Conservation (phyloP, 2,329 filamentous ascomycete genomes). For the Aspergillus sp. region DNA sequence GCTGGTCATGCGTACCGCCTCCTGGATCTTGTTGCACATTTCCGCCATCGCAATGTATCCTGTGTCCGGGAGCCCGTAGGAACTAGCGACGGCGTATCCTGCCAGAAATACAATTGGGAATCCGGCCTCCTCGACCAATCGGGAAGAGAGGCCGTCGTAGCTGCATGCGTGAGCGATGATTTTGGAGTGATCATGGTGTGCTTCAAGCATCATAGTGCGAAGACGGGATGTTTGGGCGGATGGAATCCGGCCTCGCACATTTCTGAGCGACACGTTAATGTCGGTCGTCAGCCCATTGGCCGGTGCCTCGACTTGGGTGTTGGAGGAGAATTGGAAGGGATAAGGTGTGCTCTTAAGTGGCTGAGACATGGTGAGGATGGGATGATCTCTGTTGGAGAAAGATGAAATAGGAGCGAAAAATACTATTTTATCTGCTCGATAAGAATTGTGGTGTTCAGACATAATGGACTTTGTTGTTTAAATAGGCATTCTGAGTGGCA, state of each 20-base stretch:
- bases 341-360: neutral
- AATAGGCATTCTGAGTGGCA: too few species aligned
- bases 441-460: too few species aligned
- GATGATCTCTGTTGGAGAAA: too few species aligned
- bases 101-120: slow-evolving; percentile 49
- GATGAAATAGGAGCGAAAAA: too few species aligned
- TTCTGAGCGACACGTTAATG: slow-evolving; percentile 20
- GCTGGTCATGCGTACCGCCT: slow-evolving; percentile 37
- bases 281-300: neutral
- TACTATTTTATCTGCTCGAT: too few species aligned
- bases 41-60: slow-evolving; percentile 52
- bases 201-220: slow-evolving; percentile 32
- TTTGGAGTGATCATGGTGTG: slow-evolving; percentile 41
- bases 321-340: neutral
- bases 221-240: slow-evolving; percentile 39
- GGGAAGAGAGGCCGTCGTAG: slow-evolving; percentile 47
- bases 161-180: slow-evolving; percentile 46
- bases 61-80: slow-evolving; percentile 48
- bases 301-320: too few species aligned
- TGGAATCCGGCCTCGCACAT: slow-evolving; percentile 36
- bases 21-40: slow-evolving; percentile 48
- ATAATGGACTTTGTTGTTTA: too few species aligned
- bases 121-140: slow-evolving; percentile 47
- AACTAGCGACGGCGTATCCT: slow-evolving; percentile 43
- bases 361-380: neutral